Evolutionary conservation across 2,329 filamentous ascomycete species (phyloP).

Genomic region (Pyrenochaeta sp.): DNA sequence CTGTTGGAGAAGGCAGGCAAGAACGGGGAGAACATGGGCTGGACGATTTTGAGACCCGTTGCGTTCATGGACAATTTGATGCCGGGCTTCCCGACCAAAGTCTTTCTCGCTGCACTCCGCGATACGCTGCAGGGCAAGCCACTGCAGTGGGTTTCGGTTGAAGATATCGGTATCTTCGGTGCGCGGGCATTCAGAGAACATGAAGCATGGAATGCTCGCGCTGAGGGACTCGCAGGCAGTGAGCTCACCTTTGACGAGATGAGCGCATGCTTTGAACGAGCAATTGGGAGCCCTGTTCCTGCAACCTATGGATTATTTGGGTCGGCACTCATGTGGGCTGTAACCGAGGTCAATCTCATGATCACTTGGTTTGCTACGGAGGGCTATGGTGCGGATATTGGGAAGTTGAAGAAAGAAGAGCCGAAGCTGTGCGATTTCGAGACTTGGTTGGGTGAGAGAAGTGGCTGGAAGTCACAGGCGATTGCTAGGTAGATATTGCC

Average conservation of each 20-base stretch:
- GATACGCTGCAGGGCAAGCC: constrained; percentile 53
- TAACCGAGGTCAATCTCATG: constrained; percentile 58
- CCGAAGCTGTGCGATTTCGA: constrained; percentile 58
- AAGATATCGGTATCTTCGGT: constrained; percentile 63
- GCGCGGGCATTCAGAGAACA: constrained; percentile 59
- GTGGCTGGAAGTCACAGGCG: constrained; percentile 48
- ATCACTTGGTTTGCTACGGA: constrained; percentile 61
- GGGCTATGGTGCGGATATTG: constrained; percentile 59
- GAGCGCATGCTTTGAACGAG: constrained; percentile 56
- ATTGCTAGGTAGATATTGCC: constrained; percentile 13
- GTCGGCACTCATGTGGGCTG: constrained; percentile 50
- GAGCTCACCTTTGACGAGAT: constrained; percentile 59
- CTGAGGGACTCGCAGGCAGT: constrained; percentile 62
- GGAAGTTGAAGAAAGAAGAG: constrained; percentile 53
- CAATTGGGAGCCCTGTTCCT: constrained; percentile 56
- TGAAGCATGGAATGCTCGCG: constrained; percentile 54
- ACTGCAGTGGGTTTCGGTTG: constrained; percentile 51
- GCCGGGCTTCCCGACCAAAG: constrained; percentile 57
- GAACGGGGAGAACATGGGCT: constrained; percentile 60
- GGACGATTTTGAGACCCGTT: constrained; percentile 69
- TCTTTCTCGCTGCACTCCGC: constrained; percentile 58
- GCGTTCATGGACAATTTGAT: constrained; percentile 70
- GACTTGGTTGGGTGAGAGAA: constrained; percentile 59
- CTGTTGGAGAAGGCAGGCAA: constrained; percentile 59
- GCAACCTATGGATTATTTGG: constrained; percentile 54